Evolutionary conservation across 108 stramenopile species (phyloP).

Genomic region (Chaetoceros muelleri): DNA sequence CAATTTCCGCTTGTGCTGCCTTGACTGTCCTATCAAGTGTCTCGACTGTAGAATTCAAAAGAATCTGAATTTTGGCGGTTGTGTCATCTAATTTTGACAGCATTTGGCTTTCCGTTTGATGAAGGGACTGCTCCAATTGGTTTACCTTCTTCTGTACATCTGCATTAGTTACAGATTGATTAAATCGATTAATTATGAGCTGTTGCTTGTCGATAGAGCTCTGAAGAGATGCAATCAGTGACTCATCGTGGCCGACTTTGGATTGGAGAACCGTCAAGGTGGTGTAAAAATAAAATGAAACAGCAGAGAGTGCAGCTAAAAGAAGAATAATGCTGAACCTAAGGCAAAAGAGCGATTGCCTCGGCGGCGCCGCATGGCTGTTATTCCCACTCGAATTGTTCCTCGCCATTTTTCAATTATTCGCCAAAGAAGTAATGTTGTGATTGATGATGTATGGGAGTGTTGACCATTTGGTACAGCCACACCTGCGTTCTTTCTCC

Average conservation of each 20-base stretch:
- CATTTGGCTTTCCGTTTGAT: constrained; percentile 16
- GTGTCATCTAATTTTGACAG: constrained; percentile 11
- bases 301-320: neutral
- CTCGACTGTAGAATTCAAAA: constrained; percentile 30
- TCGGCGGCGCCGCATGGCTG: neutral
- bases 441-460: too few relatives aligned
- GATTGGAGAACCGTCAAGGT: neutral
- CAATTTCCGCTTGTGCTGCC: constrained; percentile 34
- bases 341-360: neutral
- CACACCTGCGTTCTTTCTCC: too few relatives aligned
- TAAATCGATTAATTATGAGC: constrained; percentile 51
- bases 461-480: too few relatives aligned
- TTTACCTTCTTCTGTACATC: constrained; percentile 52
- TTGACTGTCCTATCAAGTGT: constrained; percentile 28
- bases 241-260: neutral
- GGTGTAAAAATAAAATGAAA: neutral
- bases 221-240: neutral
- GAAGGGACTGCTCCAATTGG: constrained; percentile 24
- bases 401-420: too few relatives aligned
- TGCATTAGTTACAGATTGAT: constrained; percentile 61
- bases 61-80: constrained; percentile 10
- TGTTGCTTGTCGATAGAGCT: neutral
- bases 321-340: neutral
- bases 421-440: too few relatives aligned
- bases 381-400: too few relatives aligned